Evolutionary conservation across 805 yeast genomes (phyloP), one percentile per base, ranked within the genome.

Genomic region (Myxozyma mucilagina): DNA sequence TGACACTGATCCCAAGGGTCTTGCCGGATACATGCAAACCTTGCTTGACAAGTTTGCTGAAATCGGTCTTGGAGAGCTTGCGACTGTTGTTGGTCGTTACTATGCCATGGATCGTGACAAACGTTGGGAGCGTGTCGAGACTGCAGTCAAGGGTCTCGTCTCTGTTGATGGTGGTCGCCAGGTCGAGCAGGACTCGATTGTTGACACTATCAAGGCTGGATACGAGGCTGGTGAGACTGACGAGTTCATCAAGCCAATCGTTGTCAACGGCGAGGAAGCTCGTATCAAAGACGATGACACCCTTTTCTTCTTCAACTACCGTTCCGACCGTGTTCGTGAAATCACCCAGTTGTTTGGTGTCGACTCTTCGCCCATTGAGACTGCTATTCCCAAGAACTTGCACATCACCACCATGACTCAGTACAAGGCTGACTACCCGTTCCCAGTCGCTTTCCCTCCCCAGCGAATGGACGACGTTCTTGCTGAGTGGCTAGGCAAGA

Each of bases 281-380:
- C 66, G 68, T 29, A 47, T 66, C 55, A 47, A 59, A 53, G 68
- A 38, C 44, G 43, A 55, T 48, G 68, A 66, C 56, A 56, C 68
- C 24, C 53, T 66, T 42, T 66, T 66, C 53, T 64, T 66, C 60
- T 66, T 66, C 64, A 66, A 66, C 58, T 66, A 66, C 56, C 68
- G 68, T n/a, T 66, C 68, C 18, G 68, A 66, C 59, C 68, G 68
- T 32, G 66, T 62, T 29, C 69, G 69, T n/a, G 67, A 66, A 49
- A 61, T 66, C 58, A 67, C 69, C 14, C 67, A 67, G 56, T 57
- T 67, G 38, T 56, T 66, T 6, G 69, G 69, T n/a, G 69, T 66
- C 16, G 68, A 64, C 53, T 65, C 68, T 39, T 64, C 68, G 48
- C 66, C 68, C 20, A 59, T 66, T 54, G 68, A 64, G 38, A 61